These are phyloP conservation scores for Cordyceps cateniannulata DNA, from an alignment of 2,329 filamentous ascomycete species.

Conservation along the genomic window DNA sequence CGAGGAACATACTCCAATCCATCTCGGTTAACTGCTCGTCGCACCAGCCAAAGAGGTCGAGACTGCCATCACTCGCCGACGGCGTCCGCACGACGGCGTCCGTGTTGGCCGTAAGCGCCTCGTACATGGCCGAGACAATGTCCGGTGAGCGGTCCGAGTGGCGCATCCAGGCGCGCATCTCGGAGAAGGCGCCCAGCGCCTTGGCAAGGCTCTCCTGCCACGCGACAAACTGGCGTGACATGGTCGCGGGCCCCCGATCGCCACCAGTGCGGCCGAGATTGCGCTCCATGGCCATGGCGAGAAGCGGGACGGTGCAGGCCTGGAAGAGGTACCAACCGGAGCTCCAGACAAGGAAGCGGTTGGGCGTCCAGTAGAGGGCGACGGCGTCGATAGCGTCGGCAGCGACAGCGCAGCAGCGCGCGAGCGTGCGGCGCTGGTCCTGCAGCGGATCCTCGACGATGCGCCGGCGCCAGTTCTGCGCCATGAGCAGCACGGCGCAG, in stretches of 20 bases:
- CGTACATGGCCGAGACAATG: conserved; percentile 22
- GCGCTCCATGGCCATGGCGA: conserved; percentile 23
- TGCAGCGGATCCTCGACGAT: conserved; percentile 13
- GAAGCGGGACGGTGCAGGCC: conserved; percentile 24
- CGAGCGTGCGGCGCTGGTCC: conserved; percentile 18
- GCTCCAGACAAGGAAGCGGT: conserved; percentile 27
- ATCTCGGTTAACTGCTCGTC: conserved; percentile 23
- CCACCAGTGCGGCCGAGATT: too few relatives aligned
- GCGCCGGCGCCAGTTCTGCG: conserved; percentile 17
- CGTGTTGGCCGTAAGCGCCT: conserved; percentile 19
- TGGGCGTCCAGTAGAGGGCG: conserved; percentile 26
- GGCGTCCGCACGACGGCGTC: conserved; percentile 19
- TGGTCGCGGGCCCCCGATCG: too few relatives aligned
- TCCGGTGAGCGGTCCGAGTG: conserved; percentile 22
- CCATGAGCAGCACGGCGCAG: conserved; percentile 19
- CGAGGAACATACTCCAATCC: conserved; percentile 22
- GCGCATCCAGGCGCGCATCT: conserved; percentile 25
- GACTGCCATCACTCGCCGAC: conserved; percentile 19
- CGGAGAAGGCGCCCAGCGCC: conserved; percentile 20
- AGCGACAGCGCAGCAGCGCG: conserved; percentile 22
- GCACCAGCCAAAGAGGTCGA: conserved; percentile 22
- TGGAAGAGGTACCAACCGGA: conserved; percentile 28
- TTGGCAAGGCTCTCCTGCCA: conserved; percentile 21
- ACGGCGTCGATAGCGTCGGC: conserved; percentile 25
- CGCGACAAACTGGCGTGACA: conserved; percentile 6